phyloP scores from a whole-genome alignment of 371 early-diverging fungal genomes.

The Syncephalastrum contaminatum region DNA sequence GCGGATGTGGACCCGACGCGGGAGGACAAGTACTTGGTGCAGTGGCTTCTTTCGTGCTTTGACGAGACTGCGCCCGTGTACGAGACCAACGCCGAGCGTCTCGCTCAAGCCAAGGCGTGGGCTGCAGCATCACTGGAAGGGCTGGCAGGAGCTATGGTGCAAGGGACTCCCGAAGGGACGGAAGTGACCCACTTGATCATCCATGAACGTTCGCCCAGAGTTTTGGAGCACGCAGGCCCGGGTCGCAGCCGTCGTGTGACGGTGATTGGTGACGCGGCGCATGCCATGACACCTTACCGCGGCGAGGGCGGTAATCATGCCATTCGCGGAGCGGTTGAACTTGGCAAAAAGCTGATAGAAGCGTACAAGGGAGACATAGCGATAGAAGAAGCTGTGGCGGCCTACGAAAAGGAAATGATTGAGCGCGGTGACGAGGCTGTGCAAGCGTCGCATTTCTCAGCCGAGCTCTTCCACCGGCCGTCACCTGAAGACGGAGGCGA shows the following conservation, averaged over 20 bases:
- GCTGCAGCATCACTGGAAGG: background rate
- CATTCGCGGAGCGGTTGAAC: conserved; percentile 24
- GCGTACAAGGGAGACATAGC: conserved; percentile 13
- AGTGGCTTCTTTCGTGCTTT: conserved; percentile 7
- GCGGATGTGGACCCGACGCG: conserved; percentile 8
- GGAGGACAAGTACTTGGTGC: conserved; percentile 4
- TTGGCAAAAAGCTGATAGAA: conserved; percentile 17
- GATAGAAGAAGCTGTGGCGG: conserved; percentile 16
- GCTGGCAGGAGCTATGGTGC: conserved; percentile 1
- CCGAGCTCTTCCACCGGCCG: too few species aligned
- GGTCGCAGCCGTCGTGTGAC: conserved; percentile 4
- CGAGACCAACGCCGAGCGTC: conserved; percentile 9
- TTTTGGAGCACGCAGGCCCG: background rate
- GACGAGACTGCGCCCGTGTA: background rate
- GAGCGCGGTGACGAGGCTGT: conserved; percentile 29
- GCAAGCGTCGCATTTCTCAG: conserved; percentile 16
- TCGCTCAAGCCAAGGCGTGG: conserved; percentile 16
- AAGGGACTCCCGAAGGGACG: conserved; percentile 1
- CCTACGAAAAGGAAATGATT: conserved; percentile 27
- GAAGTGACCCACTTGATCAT: background rate
- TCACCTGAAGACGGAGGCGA: too few species aligned
- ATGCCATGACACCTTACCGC: conserved; percentile 20
- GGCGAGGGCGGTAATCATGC: conserved; percentile 41
- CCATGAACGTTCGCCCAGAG: conserved; percentile 15
- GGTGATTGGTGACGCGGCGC: conserved; percentile 22